Evolutionary conservation across 192 early-diverging fungal genomes (phyloP), one percentile per base, ranked within the genome.

Genomic region (Podila verticillata): DNA sequence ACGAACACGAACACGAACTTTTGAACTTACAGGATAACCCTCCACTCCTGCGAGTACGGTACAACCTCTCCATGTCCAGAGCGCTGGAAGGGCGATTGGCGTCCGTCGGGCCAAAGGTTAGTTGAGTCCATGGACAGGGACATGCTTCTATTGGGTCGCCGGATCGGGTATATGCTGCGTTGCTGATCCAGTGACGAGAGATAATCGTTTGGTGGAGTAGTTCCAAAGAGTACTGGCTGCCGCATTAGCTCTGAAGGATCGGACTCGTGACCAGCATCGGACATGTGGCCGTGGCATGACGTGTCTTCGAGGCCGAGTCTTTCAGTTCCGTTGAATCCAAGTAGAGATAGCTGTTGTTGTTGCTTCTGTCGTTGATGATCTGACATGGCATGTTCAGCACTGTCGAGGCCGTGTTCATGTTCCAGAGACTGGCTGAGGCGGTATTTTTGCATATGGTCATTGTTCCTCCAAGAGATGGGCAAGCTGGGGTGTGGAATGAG

Each of bases 41-140:
- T 83, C 84, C 86, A 90, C 24, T 87, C 86, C 6, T 83, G 78
- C 13, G 79, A 79, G 56, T 90, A 90, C 31, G 87, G 89, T 17
- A 90, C 86, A 0, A 90, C 72, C 48, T 87, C 85, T 31, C 66
- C 73, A 44, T 85, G 72, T 26, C 34, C 19, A 22, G 51, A 5
- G 7, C n/a, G 35, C 3, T 57, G 7, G 10, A 29, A 17, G 28
- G 63, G 19, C 29, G 36, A 12, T n/a, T 28, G 19, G 32, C 12
- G 44, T 17, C 36, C 32, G 47, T 72, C 69, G 0, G 62, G n/a
- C 77, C 77, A 80, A 6, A 36, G 6, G 49, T 68, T 24, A 7
- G 49, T 64, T 7, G 77, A 39, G 24, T 30, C 32, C 48, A 72
- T 65, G 2, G 77, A 80, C 22, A 80, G 44, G 12, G 77, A 80